These are phyloP conservation scores for Vaccinium macrocarpon DNA, from an alignment of 148 eudicot species.

Conservation along the genomic window DNA sequence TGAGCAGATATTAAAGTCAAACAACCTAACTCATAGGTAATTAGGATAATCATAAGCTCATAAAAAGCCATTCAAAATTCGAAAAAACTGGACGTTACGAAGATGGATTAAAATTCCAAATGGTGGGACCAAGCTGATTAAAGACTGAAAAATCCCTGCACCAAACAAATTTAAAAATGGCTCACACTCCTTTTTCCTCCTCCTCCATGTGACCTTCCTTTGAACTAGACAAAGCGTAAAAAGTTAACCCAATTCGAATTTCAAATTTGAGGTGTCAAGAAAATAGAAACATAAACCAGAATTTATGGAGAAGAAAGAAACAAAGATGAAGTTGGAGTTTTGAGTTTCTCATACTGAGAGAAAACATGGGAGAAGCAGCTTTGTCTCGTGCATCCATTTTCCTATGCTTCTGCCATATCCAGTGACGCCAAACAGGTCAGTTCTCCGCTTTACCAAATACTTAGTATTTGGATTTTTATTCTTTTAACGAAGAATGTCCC, in stretches of 20 bases:
- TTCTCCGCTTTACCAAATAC: not conserved
- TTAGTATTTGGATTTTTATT: not conserved
- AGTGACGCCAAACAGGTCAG: constrained; percentile 1
- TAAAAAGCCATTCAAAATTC: constrained; percentile 8
- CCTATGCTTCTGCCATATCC: not conserved
- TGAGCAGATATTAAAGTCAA: not conserved
- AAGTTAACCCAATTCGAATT: constrained; percentile 11
- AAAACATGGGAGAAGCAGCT: constrained; percentile 22
- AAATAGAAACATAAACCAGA: not conserved
- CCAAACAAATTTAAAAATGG: not conserved
- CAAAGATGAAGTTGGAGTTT: not conserved
- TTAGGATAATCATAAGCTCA: not conserved
- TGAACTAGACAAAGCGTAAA: not conserved
- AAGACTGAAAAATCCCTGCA: not conserved
- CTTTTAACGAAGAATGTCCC: no score
- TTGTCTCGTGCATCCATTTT: constrained; percentile 13
- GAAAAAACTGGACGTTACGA: not conserved
- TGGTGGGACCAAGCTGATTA: constrained; percentile 4
- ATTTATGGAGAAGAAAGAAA: not conserved
- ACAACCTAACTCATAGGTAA: not conserved
- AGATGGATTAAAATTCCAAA: not conserved
- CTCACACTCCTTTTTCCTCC: not conserved
- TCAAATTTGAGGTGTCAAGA: constrained; percentile 1
- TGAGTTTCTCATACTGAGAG: not conserved
- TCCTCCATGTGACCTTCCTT: not conserved